Conservation (phyloP, 2,329 filamentous ascomycete species). For the Neopestalotiopsis sp. region DNA sequence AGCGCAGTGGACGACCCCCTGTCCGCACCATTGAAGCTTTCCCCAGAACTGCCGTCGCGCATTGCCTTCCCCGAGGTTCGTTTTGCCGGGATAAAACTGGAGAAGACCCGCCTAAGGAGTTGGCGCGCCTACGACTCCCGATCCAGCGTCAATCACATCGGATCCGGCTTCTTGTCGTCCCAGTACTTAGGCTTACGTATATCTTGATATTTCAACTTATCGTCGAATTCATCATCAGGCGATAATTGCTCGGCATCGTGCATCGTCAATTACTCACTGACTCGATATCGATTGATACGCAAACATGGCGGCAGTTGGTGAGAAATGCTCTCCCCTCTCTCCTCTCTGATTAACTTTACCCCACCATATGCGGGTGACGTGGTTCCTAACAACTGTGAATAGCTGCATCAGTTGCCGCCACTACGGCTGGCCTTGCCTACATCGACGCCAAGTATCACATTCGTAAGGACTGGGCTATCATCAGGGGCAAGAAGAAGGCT, state of each 20-base stretch:
- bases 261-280: no score
- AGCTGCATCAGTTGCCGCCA: slow-evolving; percentile 39
- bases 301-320: not conserved
- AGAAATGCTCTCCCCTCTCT: not conserved
- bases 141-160: no score
- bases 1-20: not conserved
- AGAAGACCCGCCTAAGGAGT: not conserved
- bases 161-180: no score
- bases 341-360: not conserved
- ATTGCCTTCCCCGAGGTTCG: slow-evolving; percentile 13
- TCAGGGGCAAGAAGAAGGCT: slow-evolving; percentile 49
- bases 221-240: no score
- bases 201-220: no score
- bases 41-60: slow-evolving; percentile 14
- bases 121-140: not conserved
- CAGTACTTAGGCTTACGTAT: no score
- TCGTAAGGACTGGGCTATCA: slow-evolving; percentile 59
- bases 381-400: slow-evolving; percentile 17
- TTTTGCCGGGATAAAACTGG: not conserved
- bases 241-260: no score
- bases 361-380: not conserved
- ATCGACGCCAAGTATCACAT: slow-evolving; percentile 74
- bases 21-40: not conserved
- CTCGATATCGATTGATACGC: not conserved
- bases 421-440: slow-evolving; percentile 55